Percentiles rank a stretch among this genome's conserved stretches.
Conservation (phyloP, 2,329 filamentous ascomycete genomes). For the Cladosporium oxysporum region DNA sequence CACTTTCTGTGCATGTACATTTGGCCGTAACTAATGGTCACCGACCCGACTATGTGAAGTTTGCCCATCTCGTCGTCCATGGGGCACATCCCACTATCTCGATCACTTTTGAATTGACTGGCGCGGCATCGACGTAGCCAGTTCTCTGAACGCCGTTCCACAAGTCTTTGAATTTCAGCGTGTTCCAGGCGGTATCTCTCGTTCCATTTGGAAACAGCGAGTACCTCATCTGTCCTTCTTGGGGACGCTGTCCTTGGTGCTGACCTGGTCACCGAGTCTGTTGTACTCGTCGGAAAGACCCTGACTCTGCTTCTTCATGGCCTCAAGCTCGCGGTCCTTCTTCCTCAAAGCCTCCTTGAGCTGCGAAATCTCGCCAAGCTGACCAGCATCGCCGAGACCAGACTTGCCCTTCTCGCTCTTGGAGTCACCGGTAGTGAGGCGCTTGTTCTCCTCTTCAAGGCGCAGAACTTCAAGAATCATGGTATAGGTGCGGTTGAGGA, state of each 20-base stretch:
- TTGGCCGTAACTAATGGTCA: background rate
- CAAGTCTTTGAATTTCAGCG: no score
- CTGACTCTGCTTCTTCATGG: conserved; percentile 88
- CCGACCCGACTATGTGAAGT: background rate
- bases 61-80: background rate
- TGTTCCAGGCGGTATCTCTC: background rate
- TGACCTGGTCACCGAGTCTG: conserved; percentile 79
- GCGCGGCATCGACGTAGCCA: background rate
- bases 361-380: conserved; percentile 71
- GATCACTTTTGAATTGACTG: background rate
- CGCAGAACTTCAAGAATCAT: conserved; percentile 93
- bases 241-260: conserved; percentile 54
- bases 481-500: conserved; percentile 97
- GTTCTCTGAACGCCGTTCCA: background rate
- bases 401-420: conserved; percentile 62
- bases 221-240: conserved; percentile 57
- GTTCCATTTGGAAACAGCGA: background rate
- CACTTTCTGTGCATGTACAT: background rate
- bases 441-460: conserved; percentile 88
- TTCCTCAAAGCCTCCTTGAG: conserved; percentile 67
- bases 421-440: conserved; percentile 67
- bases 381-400: conserved; percentile 71
- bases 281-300: conserved; percentile 84
- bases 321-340: conserved; percentile 82
- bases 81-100: background rate